Base-by-base conservation (phyloP, 2,329 filamentous ascomycete species). In the Cordyceps cateniannulata region DNA sequence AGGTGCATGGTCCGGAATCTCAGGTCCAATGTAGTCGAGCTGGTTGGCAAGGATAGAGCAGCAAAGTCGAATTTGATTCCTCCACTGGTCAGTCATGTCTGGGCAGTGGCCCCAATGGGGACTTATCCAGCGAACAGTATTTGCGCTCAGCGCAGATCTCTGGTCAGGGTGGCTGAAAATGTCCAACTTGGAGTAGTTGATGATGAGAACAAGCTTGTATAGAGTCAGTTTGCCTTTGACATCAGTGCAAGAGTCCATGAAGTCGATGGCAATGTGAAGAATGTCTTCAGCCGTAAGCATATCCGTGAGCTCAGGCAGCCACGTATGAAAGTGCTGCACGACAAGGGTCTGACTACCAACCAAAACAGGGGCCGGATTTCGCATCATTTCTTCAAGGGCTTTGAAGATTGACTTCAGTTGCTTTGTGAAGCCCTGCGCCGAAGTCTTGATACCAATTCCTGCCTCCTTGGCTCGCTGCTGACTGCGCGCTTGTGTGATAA, bases 291-390 rank as follows among this genome's bases (percentile, higher is more conserved):
- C 86, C 4, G 83, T 84, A 69, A 98, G 81, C 42, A 95, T 80
- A 1, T 87, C 85, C 0, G 85, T 81, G 10, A 99, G 84, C 70
- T 98, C 93, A 0, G 95, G 93, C n/a, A 99, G 79, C 95, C 95
- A 99, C 0, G 90, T 90, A 70, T 98, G 93, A 72, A 98, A 96
- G 72, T 98, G 91, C 73, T 99, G 95, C 14, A 98, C 92, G 2
- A 96, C 87, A 54, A 99, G 79, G 0, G 95, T 98, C 75, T 99
- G 96, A 64, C 90, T 98, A 38, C 95, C 95, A 16, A 98, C 90
- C 25, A 98, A 78, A 20, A 93, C 87, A 0, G 95, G 90, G 2
- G 91, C 89, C 1, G 86, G 81, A 71, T 91, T 96, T 63, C 87
- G 86, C 91, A 99, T 97, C 75, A 99, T 84, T 18, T 83, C 81